These are phyloP conservation scores for Globisporangium echinulatum DNA, from an alignment of 352 stramenopile genomes.

Conservation along the genomic window DNA sequence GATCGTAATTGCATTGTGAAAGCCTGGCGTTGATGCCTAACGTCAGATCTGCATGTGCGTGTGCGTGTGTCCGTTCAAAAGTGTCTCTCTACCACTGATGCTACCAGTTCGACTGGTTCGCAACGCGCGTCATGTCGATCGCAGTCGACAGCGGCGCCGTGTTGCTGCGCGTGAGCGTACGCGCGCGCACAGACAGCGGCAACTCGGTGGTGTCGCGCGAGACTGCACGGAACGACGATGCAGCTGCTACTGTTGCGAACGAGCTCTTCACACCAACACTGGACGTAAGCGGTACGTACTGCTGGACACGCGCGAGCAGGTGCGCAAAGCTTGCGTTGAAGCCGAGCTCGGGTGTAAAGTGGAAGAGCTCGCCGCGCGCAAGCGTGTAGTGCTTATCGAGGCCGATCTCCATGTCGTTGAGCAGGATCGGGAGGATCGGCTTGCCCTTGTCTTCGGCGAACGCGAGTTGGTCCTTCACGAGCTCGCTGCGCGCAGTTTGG, in stretches of 20 bases:
- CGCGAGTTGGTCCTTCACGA: slow-evolving; percentile 76
- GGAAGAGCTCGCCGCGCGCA: slow-evolving; percentile 58
- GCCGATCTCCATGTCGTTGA: slow-evolving; percentile 66
- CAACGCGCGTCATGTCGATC: too few species aligned
- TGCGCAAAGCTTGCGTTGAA: slow-evolving; percentile 70
- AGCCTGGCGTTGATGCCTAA: too few species aligned
- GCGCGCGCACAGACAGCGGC: too few species aligned
- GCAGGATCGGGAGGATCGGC: slow-evolving; percentile 67
- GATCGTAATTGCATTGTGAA: too few species aligned
- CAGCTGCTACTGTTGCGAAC: neutral
- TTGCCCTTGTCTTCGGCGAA: slow-evolving; percentile 76
- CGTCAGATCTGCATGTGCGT: too few species aligned
- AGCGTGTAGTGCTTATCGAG: slow-evolving; percentile 78
- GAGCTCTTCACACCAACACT: neutral
- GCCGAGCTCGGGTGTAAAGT: slow-evolving; percentile 75
- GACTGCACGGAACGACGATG: slow-evolving; percentile 2
- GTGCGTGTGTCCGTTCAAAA: too few species aligned
- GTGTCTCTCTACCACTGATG: too few species aligned
- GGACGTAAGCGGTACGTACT: slow-evolving; percentile 22
- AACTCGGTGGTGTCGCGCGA: neutral
- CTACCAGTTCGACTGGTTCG: too few species aligned
- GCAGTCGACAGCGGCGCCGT: too few species aligned
- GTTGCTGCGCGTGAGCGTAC: too few species aligned
- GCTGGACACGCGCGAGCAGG: slow-evolving; percentile 36
- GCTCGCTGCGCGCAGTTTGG: slow-evolving; percentile 53